Conservation (phyloP, 2,329 filamentous ascomycete species). For the Boeremia lycopersici region DNA sequence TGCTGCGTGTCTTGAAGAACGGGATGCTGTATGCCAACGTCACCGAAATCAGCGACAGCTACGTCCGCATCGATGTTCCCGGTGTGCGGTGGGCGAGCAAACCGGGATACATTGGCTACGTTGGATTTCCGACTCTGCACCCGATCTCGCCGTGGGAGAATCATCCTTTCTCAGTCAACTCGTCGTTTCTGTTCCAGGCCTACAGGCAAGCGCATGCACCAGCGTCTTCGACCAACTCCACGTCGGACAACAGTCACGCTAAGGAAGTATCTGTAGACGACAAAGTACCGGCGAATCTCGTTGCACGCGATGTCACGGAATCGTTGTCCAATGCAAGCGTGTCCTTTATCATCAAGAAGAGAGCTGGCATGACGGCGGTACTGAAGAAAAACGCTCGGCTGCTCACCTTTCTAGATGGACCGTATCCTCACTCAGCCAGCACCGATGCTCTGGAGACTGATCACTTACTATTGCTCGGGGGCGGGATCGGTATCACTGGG, state of each 20-base stretch:
- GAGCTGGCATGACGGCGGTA: neutral
- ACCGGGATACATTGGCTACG: neutral
- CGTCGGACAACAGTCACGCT: neutral
- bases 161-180: neutral
- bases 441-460: neutral
- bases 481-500: neutral
- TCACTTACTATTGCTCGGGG: neutral
- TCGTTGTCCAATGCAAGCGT: neutral
- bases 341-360: neutral
- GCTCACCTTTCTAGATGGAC: neutral
- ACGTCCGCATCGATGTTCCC: neutral
- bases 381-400: neutral
- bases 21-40: conserved; percentile 27
- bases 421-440: neutral
- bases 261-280: neutral
- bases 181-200: neutral
- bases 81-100: neutral
- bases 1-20: conserved; percentile 47
- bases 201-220: neutral
- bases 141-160: neutral
- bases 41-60: neutral
- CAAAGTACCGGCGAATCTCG: neutral
- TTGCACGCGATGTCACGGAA: neutral
- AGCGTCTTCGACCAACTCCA: neutral
- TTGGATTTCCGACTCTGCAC: neutral